Evolutionary conservation across 805 yeast species (phyloP).

Genomic region (Candida maris): DNA sequence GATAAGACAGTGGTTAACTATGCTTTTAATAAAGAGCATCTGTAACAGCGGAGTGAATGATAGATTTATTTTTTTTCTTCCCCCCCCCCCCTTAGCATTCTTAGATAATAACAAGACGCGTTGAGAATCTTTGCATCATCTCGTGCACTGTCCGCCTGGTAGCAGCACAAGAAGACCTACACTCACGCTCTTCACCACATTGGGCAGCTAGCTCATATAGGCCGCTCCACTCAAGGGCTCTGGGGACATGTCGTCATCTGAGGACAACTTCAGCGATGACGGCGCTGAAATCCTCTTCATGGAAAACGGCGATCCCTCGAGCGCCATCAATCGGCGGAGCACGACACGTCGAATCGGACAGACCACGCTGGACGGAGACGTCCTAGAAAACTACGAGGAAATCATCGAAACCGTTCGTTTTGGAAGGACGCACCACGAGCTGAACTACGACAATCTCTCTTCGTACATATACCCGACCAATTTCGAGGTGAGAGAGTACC

Average conservation of each 20-base stretch:
- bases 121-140: too few relatives aligned
- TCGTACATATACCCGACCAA: conserved; percentile 83
- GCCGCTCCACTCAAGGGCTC: too few relatives aligned
- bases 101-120: conserved; percentile 9
- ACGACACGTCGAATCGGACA: conserved; percentile 20
- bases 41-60: conserved; percentile 7
- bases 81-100: too few relatives aligned
- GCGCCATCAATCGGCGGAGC: conserved; percentile 20
- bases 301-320: neutral
- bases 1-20: conserved; percentile 31
- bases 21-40: conserved; percentile 27
- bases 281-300: conserved; percentile 21
- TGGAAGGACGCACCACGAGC: conserved; percentile 47
- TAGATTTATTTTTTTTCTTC: too few relatives aligned
- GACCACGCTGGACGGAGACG: conserved; percentile 24
- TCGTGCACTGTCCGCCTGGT: too few relatives aligned
- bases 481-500: conserved; percentile 82
- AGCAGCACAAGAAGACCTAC: too few relatives aligned
- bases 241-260: conserved; percentile 14
- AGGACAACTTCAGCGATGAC: conserved; percentile 25
- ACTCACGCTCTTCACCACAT: too few relatives aligned
- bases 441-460: conserved; percentile 36
- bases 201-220: too few relatives aligned
- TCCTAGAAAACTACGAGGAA: conserved; percentile 21
- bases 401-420: conserved; percentile 22